phyloP scores from a whole-genome alignment of 306 rosid species.

The Gillenia trifoliata region DNA sequence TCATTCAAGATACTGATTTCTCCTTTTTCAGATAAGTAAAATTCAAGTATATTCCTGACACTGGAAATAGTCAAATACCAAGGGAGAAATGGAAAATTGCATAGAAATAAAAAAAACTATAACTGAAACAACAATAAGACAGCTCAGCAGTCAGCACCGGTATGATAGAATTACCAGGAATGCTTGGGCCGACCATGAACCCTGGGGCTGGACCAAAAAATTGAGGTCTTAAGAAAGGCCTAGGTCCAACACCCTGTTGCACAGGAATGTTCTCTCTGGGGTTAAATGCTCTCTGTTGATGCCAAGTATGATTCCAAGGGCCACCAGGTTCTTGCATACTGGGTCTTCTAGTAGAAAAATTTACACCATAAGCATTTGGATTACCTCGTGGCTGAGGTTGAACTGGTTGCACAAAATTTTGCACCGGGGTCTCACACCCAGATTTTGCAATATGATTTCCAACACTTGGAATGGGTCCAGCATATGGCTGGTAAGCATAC shows the following conservation, averaged over 20 bases:
- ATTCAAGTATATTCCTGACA: neutral
- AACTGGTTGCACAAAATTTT: conserved; percentile 50
- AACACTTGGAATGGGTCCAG: conserved; percentile 54
- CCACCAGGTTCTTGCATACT: conserved; percentile 56
- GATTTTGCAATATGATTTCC: conserved; percentile 58
- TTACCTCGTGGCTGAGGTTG: conserved; percentile 59
- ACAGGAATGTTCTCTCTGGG: conserved; percentile 56
- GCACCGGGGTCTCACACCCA: conserved; percentile 50
- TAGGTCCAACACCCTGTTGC: conserved; percentile 70
- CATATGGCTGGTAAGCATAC: conserved; percentile 58
- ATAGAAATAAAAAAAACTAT: neutral
- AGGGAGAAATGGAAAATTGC: neutral
- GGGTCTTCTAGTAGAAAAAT: conserved; percentile 61
- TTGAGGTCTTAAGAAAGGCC: conserved; percentile 65
- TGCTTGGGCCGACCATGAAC: conserved; percentile 71
- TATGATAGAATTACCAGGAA: conserved; percentile 49
- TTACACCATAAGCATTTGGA: conserved; percentile 47
- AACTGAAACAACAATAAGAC: neutral
- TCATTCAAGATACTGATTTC: neutral
- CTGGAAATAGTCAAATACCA: neutral
- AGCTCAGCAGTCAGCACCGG: neutral
- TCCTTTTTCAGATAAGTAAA: neutral
- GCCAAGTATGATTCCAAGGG: conserved; percentile 67
- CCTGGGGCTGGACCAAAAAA: conserved; percentile 68
- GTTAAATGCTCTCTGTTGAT: conserved; percentile 62